Evolutionary conservation across 139 green algal genomes (phyloP), one percentile per base, ranked within the genome.

Genomic region (Tetraselmis striata): DNA sequence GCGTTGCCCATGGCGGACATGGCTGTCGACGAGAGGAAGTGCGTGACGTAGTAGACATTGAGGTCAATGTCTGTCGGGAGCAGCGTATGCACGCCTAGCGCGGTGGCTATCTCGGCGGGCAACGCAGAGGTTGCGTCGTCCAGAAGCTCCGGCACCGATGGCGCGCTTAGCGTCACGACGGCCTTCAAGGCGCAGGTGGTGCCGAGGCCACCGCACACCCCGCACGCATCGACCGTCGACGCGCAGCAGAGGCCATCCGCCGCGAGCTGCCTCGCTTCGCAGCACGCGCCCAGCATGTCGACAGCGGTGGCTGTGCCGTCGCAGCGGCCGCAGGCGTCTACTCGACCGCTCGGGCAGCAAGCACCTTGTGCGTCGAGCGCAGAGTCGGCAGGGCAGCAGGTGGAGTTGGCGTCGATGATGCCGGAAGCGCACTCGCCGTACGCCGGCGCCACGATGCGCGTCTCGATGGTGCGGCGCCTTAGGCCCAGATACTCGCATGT

Each of bases 291-390:
- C 0, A 84, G 76, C 22, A 80, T 30, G 79, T 86, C 83, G 0
- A 86, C 26, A 1, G 59, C 79, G n/a, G 32, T 76, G 26, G 29
- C 87, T 24, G 30, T 79, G 67, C 87, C 89, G 29, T 79, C 84
- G 76, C 89, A 93, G 22, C 87, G 29, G 31, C 89, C 89, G 75
- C 88, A 92, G 18, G 81, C 89, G 27, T 93, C 89, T 29, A 92
- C 23, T 11, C 1, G 75, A 18, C 32, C 30, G 2, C n/a, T 24
- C 18, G 59, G 24, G 75, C 89, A 92, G 87, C 89, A 92, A 25
- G 58, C 30, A 23, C 87, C 89, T 2, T 1, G 26, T 0, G 31
- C 81, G 77, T 92, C 89, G 2, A 91, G 83, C 0, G 24, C 30
- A 11, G 83, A 59, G 27, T 78, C 82, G 1, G 26, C 59, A 22